Evolutionary conservation across 2,329 filamentous ascomycete genomes (phyloP).

Genomic region (Fusarium ramigenum): DNA sequence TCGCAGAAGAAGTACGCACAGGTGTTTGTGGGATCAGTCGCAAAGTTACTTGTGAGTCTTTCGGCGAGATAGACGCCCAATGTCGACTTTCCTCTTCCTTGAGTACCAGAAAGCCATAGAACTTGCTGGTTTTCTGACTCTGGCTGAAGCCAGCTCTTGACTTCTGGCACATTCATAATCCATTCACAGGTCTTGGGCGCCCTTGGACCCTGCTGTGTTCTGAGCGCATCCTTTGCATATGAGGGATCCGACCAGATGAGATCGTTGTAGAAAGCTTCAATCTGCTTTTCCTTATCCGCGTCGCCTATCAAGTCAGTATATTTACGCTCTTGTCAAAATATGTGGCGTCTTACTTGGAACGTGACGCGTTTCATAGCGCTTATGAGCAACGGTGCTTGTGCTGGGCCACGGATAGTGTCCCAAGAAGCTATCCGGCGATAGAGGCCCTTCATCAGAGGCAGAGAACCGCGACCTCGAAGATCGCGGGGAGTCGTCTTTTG

Average conservation of each 20-base stretch:
- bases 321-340: neutral
- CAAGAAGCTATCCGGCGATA: slow-evolving; percentile 24
- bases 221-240: slow-evolving; percentile 20
- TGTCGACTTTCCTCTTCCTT: slow-evolving; percentile 22
- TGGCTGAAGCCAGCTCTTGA: slow-evolving; percentile 11
- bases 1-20: slow-evolving; percentile 25
- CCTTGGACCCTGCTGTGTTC: slow-evolving; percentile 13
- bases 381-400: slow-evolving; percentile 23
- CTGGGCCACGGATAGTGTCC: slow-evolving; percentile 30
- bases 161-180: slow-evolving; percentile 11
- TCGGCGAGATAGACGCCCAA: slow-evolving; percentile 18
- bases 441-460: slow-evolving; percentile 13
- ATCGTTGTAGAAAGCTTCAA: slow-evolving; percentile 20
- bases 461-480: slow-evolving; percentile 23
- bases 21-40: slow-evolving; percentile 9
- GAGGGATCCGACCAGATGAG: slow-evolving; percentile 22
- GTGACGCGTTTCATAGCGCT: slow-evolving; percentile 16
- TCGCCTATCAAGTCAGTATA: slow-evolving; percentile 12
- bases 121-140: neutral
- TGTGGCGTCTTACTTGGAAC: slow-evolving; percentile 7
- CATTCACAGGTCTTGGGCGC: slow-evolving; percentile 24
- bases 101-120: slow-evolving; percentile 14
- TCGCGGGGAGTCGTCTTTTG: slow-evolving; percentile 15
- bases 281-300: slow-evolving; percentile 14
- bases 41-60: slow-evolving; percentile 14